These are phyloP conservation scores for Agrocybe pediades DNA, from an alignment of 768 basidiomycete species.

Conservation along the genomic window DNA sequence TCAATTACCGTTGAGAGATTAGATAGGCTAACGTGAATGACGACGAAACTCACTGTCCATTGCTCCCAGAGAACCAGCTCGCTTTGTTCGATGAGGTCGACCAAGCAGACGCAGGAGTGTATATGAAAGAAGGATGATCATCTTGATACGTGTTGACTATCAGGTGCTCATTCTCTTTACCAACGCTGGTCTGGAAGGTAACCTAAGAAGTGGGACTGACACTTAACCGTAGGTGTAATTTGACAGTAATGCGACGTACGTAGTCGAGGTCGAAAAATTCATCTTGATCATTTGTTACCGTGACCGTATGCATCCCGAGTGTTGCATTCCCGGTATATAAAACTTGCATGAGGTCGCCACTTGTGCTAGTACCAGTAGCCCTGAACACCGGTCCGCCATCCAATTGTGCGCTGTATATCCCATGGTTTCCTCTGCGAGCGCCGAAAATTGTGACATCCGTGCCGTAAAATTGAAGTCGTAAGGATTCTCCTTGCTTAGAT, in stretches of 20 bases:
- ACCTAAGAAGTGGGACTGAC: slow-evolving; percentile 13
- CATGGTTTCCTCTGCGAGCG: slow-evolving; percentile 48
- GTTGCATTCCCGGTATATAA: slow-evolving; percentile 9
- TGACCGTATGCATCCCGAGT: slow-evolving; percentile 15
- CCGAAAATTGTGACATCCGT: slow-evolving; percentile 52
- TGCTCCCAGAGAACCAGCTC: slow-evolving; percentile 39
- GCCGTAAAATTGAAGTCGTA: slow-evolving; percentile 49
- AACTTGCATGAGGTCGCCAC: slow-evolving; percentile 17
- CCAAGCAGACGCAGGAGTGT: slow-evolving; percentile 36
- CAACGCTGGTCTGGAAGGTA: slow-evolving; percentile 15
- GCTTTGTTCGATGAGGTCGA: slow-evolving; percentile 24
- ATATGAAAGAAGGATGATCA: slow-evolving; percentile 37
- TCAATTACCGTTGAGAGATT: slow-evolving; percentile 8
- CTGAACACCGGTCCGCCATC: too few relatives aligned
- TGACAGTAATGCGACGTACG: slow-evolving; percentile 7
- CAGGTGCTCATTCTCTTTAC: slow-evolving; percentile 16
- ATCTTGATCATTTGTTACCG: slow-evolving; percentile 12
- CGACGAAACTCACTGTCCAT: slow-evolving; percentile 35
- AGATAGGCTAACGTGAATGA: slow-evolving; percentile 12
- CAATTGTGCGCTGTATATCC: too few relatives aligned
- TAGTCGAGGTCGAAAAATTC: slow-evolving; percentile 20
- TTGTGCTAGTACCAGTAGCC: too few relatives aligned
- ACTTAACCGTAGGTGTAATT: neutral
- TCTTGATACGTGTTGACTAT: slow-evolving; percentile 30
- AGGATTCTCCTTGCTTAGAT: slow-evolving; percentile 28